These are phyloP conservation scores for Remersonia thermophila DNA, from an alignment of 2,329 filamentous ascomycete species.

Conservation along the genomic window DNA sequence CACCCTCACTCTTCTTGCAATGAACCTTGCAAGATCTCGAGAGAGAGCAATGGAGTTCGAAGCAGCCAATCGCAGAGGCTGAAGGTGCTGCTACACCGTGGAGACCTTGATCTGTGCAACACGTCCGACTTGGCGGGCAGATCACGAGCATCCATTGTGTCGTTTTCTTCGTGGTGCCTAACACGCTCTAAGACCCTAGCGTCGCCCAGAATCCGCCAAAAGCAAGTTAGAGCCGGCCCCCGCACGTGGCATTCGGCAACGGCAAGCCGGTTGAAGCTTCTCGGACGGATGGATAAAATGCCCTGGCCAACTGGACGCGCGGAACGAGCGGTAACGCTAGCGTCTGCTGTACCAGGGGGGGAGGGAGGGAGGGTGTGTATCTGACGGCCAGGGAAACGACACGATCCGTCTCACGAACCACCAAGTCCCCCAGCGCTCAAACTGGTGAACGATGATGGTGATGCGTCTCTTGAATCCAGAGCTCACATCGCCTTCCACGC, in stretches of 20 bases:
- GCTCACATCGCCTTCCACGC: too few species aligned
- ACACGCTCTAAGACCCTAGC: slow-evolving; percentile 6
- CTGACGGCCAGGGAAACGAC: too few species aligned
- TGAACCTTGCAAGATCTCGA: background rate
- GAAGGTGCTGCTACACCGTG: slow-evolving; percentile 1
- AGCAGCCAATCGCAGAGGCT: background rate
- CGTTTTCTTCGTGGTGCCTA: slow-evolving; percentile 4
- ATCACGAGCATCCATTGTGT: slow-evolving; percentile 2
- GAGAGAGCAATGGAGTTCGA: background rate
- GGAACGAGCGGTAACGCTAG: slow-evolving; percentile 9
- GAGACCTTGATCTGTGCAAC: slow-evolving; percentile 16
- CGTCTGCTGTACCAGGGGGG: too few species aligned
- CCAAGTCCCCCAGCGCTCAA: too few species aligned
- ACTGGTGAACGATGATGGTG: too few species aligned
- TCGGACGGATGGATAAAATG: slow-evolving; percentile 17
- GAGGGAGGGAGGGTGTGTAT: background rate
- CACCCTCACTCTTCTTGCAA: background rate
- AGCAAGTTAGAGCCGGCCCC: slow-evolving; percentile 8
- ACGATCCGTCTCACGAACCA: too few species aligned
- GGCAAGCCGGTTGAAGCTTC: slow-evolving; percentile 14
- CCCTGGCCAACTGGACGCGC: slow-evolving; percentile 3
- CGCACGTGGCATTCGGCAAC: slow-evolving; percentile 17
- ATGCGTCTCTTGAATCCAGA: too few species aligned
- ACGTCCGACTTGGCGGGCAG: slow-evolving; percentile 17
- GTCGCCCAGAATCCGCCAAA: slow-evolving; percentile 2